Base-by-base conservation (phyloP, 2,329 filamentous ascomycete species). In the Verticillium nonalfalfae region DNA sequence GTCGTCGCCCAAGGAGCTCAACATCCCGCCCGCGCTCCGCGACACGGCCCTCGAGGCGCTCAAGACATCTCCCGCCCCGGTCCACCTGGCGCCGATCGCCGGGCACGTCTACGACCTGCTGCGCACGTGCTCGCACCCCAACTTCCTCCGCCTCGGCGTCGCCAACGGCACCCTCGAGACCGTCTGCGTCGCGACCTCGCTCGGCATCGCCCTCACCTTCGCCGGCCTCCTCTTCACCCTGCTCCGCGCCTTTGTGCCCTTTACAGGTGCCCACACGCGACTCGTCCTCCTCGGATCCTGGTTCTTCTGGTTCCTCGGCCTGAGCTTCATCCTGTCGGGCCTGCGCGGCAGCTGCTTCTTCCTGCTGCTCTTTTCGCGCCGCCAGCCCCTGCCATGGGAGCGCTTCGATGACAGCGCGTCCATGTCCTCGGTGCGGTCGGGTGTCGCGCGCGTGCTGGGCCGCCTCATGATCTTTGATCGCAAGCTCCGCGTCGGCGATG, bases 91-190 rank as follows among this genome's bases (percentile, higher is more conserved):
- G 21, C 77, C 78, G 21, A 69, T 81, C 6, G 78, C 77, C 35
- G 78, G 80, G 62, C 78, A 81, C 67, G 75, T 78, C 40, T 79
- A 80, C 66, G 69, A 74, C 36, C 74, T 81, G 35, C 73, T 81
- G 18, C 75, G 74, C 62, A 79, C 77, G 68, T 81, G 79, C 72
- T 81, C 79, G 21, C 74, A 80, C 66, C 74, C 79, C 60, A 77
- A 79, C 68, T 80, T 85, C 65, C 73, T 84, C 56, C 79, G 81
- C 45, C 74, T 85, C 7, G 83, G 81, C 62, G 78, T 84, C 38
- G 81, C 76, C 67, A 83, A 81, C 67, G 79, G 79, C 40, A 81
- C 79, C 2, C 77, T 79, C 59, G 79, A 81, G 68, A 81, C 79
- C 1, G 65, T 81, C 11, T 81, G 79, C 69, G 74, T 79, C 35